Conservation (phyloP, 164 flowering plant species). For the Nymphaea colorata region DNA sequence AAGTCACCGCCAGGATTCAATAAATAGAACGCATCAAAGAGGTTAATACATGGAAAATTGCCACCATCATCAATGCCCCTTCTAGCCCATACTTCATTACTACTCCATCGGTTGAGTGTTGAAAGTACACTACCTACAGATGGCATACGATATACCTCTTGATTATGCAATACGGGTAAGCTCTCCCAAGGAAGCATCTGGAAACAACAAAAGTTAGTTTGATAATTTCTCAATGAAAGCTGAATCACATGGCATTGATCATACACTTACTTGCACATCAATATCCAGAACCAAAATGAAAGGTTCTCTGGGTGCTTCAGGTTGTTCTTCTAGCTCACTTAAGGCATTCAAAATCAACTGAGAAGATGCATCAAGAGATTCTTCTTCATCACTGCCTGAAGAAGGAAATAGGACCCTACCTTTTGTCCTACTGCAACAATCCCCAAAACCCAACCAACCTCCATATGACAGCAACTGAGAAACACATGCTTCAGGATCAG, state of each 20-base stretch:
- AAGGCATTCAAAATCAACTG: conserved; percentile 38
- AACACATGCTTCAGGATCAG: conserved; percentile 27
- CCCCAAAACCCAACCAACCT: conserved; percentile 37
- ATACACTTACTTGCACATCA: conserved; percentile 15
- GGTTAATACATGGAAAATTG: conserved; percentile 70
- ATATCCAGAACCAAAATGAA: conserved; percentile 65
- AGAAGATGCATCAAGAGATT: neutral
- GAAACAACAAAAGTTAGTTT: neutral
- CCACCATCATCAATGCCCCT: conserved; percentile 5
- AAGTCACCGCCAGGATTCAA: conserved; percentile 95
- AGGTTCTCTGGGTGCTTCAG: conserved; percentile 32
- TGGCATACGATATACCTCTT: conserved; percentile 96
- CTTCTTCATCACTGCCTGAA: neutral
- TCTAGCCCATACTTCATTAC: conserved; percentile 16
- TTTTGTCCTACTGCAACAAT: conserved; percentile 18
- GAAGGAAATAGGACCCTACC: conserved; percentile 8
- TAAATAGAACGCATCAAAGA: conserved; percentile 80
- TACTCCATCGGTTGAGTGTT: conserved; percentile 26
- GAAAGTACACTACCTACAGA: conserved; percentile 61
- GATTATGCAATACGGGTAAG: conserved; percentile 61
- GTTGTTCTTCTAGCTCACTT: conserved; percentile 19
- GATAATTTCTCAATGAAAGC: neutral
- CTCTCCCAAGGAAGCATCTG: conserved; percentile 99
- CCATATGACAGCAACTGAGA: conserved; percentile 29
- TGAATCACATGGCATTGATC: neutral